Evolutionary conservation across 1,284 basidiomycete species (phyloP).

Genomic region (Phellinidium pouzarii): DNA sequence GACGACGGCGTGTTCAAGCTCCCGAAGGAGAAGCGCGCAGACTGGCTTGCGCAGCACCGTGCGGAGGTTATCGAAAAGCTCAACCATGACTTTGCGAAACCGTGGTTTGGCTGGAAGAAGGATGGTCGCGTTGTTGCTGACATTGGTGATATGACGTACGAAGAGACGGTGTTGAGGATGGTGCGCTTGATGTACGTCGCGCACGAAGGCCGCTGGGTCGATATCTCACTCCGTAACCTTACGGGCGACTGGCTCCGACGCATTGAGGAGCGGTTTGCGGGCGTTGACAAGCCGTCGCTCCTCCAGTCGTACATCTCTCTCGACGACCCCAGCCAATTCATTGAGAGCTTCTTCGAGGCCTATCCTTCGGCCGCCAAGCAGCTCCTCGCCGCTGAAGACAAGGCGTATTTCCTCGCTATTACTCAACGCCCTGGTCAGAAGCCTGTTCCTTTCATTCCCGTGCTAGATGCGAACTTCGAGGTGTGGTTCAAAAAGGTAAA

Average conservation of each 20-base stretch:
- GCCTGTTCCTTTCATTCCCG: slow-evolving; percentile 98
- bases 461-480: slow-evolving; percentile 88
- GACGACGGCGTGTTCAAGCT: slow-evolving; percentile 94
- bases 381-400: slow-evolving; percentile 91
- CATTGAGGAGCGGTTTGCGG: slow-evolving; percentile 96
- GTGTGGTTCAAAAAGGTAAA: slow-evolving; percentile 97
- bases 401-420: slow-evolving; percentile 92
- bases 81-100: slow-evolving; percentile 95
- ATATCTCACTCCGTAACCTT: slow-evolving; percentile 88
- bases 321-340: slow-evolving; percentile 75
- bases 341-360: slow-evolving; percentile 78
- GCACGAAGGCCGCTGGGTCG: slow-evolving; percentile 92
- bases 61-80: slow-evolving; percentile 88
- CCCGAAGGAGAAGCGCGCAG: slow-evolving; percentile 88
- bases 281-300: slow-evolving; percentile 85
- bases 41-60: slow-evolving; percentile 84
- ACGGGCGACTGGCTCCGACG: slow-evolving; percentile 96
- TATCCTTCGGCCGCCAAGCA: slow-evolving; percentile 83
- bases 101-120: slow-evolving; percentile 95
- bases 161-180: slow-evolving; percentile 90
- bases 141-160: slow-evolving; percentile 96
- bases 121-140: slow-evolving; percentile 80
- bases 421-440: slow-evolving; percentile 95
- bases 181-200: slow-evolving; percentile 89
- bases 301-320: slow-evolving; percentile 86